These are phyloP conservation scores for Fusarium graminum DNA, from an alignment of 2,329 filamentous ascomycete species.

Conservation along the genomic window DNA sequence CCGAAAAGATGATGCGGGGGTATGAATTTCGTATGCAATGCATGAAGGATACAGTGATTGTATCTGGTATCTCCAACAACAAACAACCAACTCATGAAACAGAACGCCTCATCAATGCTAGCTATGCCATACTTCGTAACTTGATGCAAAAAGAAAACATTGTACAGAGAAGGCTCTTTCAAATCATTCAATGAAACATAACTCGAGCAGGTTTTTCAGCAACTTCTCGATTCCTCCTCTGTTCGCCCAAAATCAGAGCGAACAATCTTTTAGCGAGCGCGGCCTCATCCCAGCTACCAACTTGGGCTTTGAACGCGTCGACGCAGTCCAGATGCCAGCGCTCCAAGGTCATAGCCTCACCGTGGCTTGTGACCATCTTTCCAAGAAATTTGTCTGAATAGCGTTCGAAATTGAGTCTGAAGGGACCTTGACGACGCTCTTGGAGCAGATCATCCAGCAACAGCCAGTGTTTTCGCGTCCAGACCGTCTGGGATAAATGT, in stretches of 20 bases:
- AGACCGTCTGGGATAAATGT: slow-evolving; percentile 58
- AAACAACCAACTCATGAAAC: slow-evolving; percentile 31
- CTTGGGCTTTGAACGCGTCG: slow-evolving; percentile 63
- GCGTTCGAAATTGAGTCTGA: slow-evolving; percentile 48
- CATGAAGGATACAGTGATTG: slow-evolving; percentile 28
- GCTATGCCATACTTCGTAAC: slow-evolving; percentile 38
- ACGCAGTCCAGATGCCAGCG: slow-evolving; percentile 70
- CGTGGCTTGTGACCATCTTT: slow-evolving; percentile 62
- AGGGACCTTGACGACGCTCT: slow-evolving; percentile 59
- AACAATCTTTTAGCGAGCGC: slow-evolving; percentile 66
- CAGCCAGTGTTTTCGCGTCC: slow-evolving; percentile 67
- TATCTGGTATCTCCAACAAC: slow-evolving; percentile 44
- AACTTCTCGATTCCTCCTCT: slow-evolving; percentile 48
- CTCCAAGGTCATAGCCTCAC: slow-evolving; percentile 62
- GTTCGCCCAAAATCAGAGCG: slow-evolving; percentile 64
- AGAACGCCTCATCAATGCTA: slow-evolving; percentile 44
- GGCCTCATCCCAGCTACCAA: slow-evolving; percentile 65
- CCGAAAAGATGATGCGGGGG: slow-evolving; percentile 21
- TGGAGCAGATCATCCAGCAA: slow-evolving; percentile 66
- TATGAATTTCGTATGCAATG: slow-evolving; percentile 26
- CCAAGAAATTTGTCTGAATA: slow-evolving; percentile 59
- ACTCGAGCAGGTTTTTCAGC: slow-evolving; percentile 36
- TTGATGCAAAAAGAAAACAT: slow-evolving; percentile 25
- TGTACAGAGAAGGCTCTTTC: neutral
- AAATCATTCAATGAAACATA: slow-evolving; percentile 51